These are phyloP conservation scores for Eucalyptus fibrosa DNA, from an alignment of 345 rosid species.

Conservation along the genomic window DNA sequence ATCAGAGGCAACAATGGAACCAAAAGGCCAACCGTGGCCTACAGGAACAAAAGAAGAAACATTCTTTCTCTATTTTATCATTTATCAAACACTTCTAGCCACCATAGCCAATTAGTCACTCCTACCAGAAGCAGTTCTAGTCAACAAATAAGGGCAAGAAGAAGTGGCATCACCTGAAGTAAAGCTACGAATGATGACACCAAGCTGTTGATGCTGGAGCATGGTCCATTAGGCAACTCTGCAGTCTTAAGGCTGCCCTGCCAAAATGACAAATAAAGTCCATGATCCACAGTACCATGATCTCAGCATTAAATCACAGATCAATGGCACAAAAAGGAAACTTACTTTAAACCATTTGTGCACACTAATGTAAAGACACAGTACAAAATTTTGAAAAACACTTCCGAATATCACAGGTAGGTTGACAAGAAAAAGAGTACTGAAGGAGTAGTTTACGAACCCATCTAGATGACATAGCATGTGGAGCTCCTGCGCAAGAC, in stretches of 20 bases:
- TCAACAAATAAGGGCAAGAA: not conserved
- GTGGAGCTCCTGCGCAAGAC: slow-evolving; percentile 58
- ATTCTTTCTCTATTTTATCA: not conserved
- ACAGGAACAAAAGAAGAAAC: not conserved
- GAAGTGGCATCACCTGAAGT: slow-evolving; percentile 43
- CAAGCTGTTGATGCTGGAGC: slow-evolving; percentile 62
- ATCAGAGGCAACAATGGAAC: not conserved
- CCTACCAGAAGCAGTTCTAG: not conserved
- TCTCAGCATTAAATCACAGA: not conserved
- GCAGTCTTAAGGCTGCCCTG: slow-evolving; percentile 77
- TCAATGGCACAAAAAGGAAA: not conserved
- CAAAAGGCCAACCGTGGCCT: not conserved
- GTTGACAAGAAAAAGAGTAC: not conserved
- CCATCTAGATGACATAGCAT: slow-evolving; percentile 61
- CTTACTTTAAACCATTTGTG: not conserved
- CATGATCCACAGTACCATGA: slow-evolving; percentile 2
- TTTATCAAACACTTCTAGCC: not conserved
- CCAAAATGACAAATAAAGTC: slow-evolving; percentile 28
- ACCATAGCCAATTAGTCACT: not conserved
- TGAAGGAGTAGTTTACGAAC: slow-evolving; percentile 18
- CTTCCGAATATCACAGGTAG: not conserved
- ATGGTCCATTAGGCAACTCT: slow-evolving; percentile 22
- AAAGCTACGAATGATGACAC: slow-evolving; percentile 73
- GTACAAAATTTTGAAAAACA: not conserved
- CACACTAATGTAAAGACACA: not conserved